Evolutionary conservation across 257 asterid species (phyloP), one percentile per base, ranked within the genome.

Genomic region (Solanum etuberosum): DNA sequence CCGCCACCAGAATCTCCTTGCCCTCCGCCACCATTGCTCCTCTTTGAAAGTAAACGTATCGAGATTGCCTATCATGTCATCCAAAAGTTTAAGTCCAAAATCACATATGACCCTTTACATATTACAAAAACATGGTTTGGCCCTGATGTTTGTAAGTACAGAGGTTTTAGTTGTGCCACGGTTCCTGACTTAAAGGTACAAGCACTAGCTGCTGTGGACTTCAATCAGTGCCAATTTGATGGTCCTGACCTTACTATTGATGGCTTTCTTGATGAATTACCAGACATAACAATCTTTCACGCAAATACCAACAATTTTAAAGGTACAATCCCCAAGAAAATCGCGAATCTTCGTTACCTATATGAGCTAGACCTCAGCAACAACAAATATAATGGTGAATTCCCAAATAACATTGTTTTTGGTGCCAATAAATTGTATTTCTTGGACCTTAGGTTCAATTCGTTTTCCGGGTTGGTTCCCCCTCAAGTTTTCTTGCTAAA

Each of bases 311-410:
- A 93, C 94, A 21, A 18, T 31, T 90, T 92, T 88, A 48, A 86
- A 9, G 93, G 91, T 9, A 51, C 42, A 20, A 86, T 95, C 83
- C 97, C 98, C 20, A 0, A 20, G 25, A 43, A 63, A 42, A 86
- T 91, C 12, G 18, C 83, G 74, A 87, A 86, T 7, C 11, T 93
- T 84, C 83, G 78, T 0, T 86, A 86, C 2, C 91, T 94, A 14
- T 93, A 37, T 78, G 98, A 95, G 89, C 89, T 95, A 85, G 97
- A 93, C 57, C 83, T 94, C 87, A 95, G 98, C 85, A 93, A 93
- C 95, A 95, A 95, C 89, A 51, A 88, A 35, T 91, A 90, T 80
- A 5, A 15, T 20, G 94, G 95, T 16, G 43, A 61, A 2, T 95
- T 95, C 89, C 98, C 98, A 0, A 3, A n/a, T 0, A 15, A 88